These are phyloP conservation scores for Solanum bukasovii DNA, from an alignment of 257 asterid genomes.

Conservation along the genomic window DNA sequence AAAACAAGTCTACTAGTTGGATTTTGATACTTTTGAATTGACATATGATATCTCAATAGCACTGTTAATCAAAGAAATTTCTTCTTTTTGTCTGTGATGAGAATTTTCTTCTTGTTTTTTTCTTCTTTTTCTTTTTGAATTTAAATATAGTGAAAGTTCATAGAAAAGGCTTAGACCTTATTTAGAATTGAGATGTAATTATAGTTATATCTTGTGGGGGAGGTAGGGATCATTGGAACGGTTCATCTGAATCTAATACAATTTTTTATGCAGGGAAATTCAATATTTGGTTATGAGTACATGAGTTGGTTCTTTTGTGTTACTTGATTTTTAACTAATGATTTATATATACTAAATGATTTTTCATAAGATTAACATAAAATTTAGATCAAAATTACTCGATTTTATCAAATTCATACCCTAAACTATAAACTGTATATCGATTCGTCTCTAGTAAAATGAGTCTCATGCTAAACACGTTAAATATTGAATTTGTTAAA, in stretches of 20 bases:
- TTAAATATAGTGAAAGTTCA: neutral
- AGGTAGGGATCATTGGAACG: neutral
- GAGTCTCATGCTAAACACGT: neutral
- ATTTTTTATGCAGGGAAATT: neutral
- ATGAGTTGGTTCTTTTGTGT: neutral
- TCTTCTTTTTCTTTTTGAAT: neutral
- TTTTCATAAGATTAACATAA: neutral
- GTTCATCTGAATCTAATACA: too few species aligned
- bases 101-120: neutral
- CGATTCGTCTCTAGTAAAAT: neutral
- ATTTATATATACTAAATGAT: neutral
- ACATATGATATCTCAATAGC: neutral
- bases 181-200: neutral
- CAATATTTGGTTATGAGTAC: neutral
- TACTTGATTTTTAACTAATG: neutral
- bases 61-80: neutral
- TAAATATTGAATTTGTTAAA: neutral
- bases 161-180: neutral
- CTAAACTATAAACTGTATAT: neutral
- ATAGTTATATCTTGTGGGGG: neutral
- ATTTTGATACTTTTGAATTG: neutral
- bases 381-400: neutral
- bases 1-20: neutral
- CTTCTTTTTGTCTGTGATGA: neutral
- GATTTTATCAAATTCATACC: neutral